Evolutionary conservation across 768 basidiomycete species (phyloP), one percentile per base, ranked within the genome.

Genomic region (Antrodiella citrinella): DNA sequence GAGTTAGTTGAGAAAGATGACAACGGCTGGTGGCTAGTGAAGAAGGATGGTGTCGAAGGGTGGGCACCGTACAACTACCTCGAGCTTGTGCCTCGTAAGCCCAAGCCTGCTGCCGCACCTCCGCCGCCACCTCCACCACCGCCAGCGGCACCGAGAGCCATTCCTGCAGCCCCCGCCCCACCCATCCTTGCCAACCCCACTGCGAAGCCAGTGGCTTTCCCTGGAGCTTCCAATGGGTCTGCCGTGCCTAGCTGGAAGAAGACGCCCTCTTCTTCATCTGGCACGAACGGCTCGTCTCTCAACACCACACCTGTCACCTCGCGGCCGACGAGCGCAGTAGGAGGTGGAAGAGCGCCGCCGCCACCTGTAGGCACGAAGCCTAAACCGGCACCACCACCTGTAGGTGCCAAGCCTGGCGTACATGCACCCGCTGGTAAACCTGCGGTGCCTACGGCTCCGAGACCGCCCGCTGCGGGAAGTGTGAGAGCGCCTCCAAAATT

Each of bases 21-120:
- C 52, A 95, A 95, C 58, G 96, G 95, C 2, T 99, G 96, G 96
- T 98, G 96, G 95, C 74, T 96, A 25, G 86, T 97, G 50, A 89
- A 85, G 74, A 91, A 86, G 67, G 77, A 74, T 47, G 78, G 77
- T 2, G 68, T 71, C 15, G 92, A 97, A 63, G 96, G 91, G 12
- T 99, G 94, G 93, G 91, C 94, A 18, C 96, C 96, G 2, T 83
- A 85, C 57, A 93, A 91, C 65, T 96, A 93, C 61, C 81, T 95
- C 4, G 93, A 96, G 63, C 75, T 86, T 26, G 78, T 85, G 3
- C 82, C 83, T 15, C 78, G 78, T 19, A 81, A 77, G 56, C 75
- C 81, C 2, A 80, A 79, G 40, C 75, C 83, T 1, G 70, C 81
- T 0, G 73, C 83, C 20, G 73, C 86, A 0, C 81, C 87, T 0